Conservation (phyloP, 228 moss, liverwort and hornwort genomes). For the Sphagnum magellanicum region DNA sequence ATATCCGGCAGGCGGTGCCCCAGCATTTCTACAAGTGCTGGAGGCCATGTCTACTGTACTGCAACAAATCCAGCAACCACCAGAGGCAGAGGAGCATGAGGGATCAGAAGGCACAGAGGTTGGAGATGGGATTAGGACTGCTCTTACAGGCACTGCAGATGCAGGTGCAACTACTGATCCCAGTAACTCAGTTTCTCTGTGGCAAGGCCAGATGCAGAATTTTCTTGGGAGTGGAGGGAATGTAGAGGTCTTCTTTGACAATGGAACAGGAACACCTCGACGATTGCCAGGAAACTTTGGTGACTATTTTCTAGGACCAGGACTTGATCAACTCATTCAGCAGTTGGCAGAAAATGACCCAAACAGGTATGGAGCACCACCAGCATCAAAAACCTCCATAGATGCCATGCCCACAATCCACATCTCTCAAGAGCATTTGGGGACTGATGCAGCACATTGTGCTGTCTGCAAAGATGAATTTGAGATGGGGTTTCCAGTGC, state of each 20-base stretch:
- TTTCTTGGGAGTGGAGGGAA: slow-evolving; percentile 33
- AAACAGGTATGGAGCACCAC: slow-evolving; percentile 53
- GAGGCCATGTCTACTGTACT: slow-evolving; percentile 55
- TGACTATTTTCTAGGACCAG: slow-evolving; percentile 51
- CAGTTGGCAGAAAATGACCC: slow-evolving; percentile 60
- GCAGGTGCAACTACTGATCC: slow-evolving; percentile 6
- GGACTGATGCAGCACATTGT: slow-evolving; percentile 54
- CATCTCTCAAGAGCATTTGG: slow-evolving; percentile 36
- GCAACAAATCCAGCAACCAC: slow-evolving; percentile 34
- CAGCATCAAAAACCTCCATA: slow-evolving; percentile 42
- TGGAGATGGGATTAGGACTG: slow-evolving; percentile 15
- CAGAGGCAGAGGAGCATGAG: slow-evolving; percentile 14
- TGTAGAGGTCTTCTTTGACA: slow-evolving; percentile 52
- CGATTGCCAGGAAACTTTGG: slow-evolving; percentile 50
- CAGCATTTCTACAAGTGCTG: slow-evolving; percentile 38
- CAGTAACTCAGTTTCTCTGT: slow-evolving; percentile 37
- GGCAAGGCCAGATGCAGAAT: slow-evolving; percentile 43
- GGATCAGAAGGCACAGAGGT: not conserved
- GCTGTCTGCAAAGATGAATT: slow-evolving; percentile 62
- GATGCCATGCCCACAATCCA: slow-evolving; percentile 56
- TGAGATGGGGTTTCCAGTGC: slow-evolving; percentile 34
- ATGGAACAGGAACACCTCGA: slow-evolving; percentile 33
- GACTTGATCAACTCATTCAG: slow-evolving; percentile 54
- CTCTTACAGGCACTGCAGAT: slow-evolving; percentile 12
- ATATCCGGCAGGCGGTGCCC: slow-evolving; percentile 20